phyloP scores from a whole-genome alignment of 306 rosid genomes.

The Begonia fuchsioides region DNA sequence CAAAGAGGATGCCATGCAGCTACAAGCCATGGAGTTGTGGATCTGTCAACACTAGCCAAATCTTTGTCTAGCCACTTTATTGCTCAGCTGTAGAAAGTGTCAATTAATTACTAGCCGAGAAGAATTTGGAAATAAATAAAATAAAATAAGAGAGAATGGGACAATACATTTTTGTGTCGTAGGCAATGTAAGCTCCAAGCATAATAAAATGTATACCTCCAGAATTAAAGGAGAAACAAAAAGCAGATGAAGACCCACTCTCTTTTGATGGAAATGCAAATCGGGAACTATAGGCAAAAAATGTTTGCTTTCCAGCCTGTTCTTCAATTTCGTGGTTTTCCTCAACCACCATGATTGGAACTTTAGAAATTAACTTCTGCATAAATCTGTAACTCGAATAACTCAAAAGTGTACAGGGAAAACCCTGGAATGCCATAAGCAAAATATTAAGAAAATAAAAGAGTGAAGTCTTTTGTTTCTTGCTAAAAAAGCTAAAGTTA shows the following conservation, averaged over 20 bases:
- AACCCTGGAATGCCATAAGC: neutral
- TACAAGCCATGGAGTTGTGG: slow-evolving; percentile 72
- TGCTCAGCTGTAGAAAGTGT: slow-evolving; percentile 36
- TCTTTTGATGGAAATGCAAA: slow-evolving; percentile 81
- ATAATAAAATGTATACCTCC: slow-evolving; percentile 80
- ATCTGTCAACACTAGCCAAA: slow-evolving; percentile 52
- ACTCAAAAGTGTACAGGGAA: neutral
- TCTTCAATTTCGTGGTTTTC: slow-evolving; percentile 77
- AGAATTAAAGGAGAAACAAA: slow-evolving; percentile 73
- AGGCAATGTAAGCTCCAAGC: slow-evolving; percentile 69
- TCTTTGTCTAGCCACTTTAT: slow-evolving; percentile 76
- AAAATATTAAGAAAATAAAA: neutral
- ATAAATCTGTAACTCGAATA: slow-evolving; percentile 40
- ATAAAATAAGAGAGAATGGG: no score
- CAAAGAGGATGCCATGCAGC: slow-evolving; percentile 86
- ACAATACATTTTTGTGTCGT: slow-evolving; percentile 34
- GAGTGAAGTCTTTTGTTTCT: no score
- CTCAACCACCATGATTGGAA: slow-evolving; percentile 81
- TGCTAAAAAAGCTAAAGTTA: no score
- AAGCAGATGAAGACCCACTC: slow-evolving; percentile 65
- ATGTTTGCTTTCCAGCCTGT: slow-evolving; percentile 41
- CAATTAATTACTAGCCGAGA: neutral
- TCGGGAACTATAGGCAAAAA: slow-evolving; percentile 69
- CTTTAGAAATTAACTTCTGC: slow-evolving; percentile 57
- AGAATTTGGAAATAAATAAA: neutral